Base-by-base conservation (phyloP, 2,329 filamentous ascomycete genomes). In the Basipetospora chlamydospora region DNA sequence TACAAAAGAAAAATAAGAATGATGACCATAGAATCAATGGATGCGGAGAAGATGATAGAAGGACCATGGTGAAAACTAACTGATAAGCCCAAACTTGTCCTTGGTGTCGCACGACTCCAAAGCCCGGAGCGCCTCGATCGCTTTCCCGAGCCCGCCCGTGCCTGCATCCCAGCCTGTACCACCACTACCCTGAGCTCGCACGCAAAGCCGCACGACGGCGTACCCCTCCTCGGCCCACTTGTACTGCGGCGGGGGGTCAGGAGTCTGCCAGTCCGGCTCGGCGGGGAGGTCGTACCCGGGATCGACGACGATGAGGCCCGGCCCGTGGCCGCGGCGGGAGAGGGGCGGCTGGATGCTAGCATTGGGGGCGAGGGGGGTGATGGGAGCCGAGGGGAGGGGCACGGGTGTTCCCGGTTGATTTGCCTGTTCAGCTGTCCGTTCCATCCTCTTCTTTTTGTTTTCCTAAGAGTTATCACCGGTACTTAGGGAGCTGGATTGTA, bases 171-270 rank as follows among this genome's bases (percentile, higher is more conserved):
- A 21, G 4, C 12, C 17, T 6, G 3, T 12, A n/a, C 3, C 25
- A 16, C 28, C 36, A 13, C 15, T 25, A 15, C 17, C 13, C 16
- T 2, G 5, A 11, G 11, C 22, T 12, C 13, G 9, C 10, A 16
- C 16, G 11, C 25, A 33, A 13, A 33, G 13, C 16, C 29, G 18
- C 22, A 12, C 36, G 32, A 54, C 51, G 2, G 50, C 44, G 40
- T 51, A 58, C 3, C 54, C 52, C 37, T 57, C 54, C 33, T 57
- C 53, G 6, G 55, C 55, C 54, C 54, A 58, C 47, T 58, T 57
- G 30, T 50, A 47, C 26, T 49, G 32, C 5, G 54, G 53, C 25
- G 41, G 36, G 11, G 50, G 48, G 31, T 42, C 42, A 12, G 41
- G 26, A 3, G 33, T 35, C 16, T 45, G 35, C 18, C 39, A 28